Conservation (phyloP, 306 rosid species). For the Argentina anserina region DNA sequence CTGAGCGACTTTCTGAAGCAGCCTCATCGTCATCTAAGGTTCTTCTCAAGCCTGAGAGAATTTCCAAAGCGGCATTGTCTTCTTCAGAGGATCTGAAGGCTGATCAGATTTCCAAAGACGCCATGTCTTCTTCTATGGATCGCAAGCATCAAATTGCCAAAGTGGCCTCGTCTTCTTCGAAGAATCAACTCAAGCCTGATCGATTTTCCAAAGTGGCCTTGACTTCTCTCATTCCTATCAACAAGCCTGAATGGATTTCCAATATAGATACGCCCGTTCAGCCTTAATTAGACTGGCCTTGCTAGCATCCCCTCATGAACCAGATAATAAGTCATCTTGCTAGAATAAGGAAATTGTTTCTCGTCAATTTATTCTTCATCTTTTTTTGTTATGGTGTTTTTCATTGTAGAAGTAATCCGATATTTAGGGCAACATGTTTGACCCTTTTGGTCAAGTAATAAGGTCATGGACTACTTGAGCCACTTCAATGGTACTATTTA, state of each 20-base stretch:
- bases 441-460: background rate
- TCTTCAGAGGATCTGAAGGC: background rate
- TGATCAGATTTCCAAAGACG: background rate
- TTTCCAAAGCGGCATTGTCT: background rate
- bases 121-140: background rate
- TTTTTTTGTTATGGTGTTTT: background rate
- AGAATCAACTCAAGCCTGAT: background rate
- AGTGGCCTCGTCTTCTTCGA: background rate
- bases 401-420: background rate
- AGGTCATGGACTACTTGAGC: background rate
- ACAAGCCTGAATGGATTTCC: background rate
- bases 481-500: too few species aligned
- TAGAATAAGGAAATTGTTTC: background rate
- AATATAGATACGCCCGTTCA: background rate
- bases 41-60: background rate
- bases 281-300: background rate
- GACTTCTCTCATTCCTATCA: background rate
- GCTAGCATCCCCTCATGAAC: background rate
- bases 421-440: slow-evolving; percentile 1
- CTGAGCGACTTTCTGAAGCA: background rate
- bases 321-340: background rate
- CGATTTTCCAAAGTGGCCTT: background rate
- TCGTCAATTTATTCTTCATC: background rate
- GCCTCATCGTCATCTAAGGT: background rate
- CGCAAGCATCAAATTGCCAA: background rate